A percentile compares a stretch with the other conserved stretches of the same genome.
phyloP scores from a whole-genome alignment of 2,329 filamentous ascomycete species.

The Scytalidium sp. region DNA sequence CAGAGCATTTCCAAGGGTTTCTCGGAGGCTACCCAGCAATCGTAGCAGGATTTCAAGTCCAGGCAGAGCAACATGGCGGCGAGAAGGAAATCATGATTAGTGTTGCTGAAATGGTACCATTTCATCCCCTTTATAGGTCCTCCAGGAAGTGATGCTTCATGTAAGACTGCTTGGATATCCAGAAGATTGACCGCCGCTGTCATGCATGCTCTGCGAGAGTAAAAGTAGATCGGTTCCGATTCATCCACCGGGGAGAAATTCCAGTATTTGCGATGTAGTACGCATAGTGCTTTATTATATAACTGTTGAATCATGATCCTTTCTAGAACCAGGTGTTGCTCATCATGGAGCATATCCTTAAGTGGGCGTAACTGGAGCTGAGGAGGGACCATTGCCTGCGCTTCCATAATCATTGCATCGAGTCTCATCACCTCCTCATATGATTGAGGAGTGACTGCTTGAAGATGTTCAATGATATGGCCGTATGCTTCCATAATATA shows the following conservation, averaged over 20 bases:
- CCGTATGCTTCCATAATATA: slow-evolving; percentile 46
- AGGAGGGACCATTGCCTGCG: slow-evolving; percentile 41
- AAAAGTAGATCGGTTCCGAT: slow-evolving; percentile 39
- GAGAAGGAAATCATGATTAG: slow-evolving; percentile 59
- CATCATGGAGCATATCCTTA: slow-evolving; percentile 45
- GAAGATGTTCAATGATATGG: slow-evolving; percentile 47
- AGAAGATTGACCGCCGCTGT: slow-evolving; percentile 46
- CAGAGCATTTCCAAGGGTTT: neutral
- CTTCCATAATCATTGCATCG: slow-evolving; percentile 42
- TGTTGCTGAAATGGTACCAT: slow-evolving; percentile 56
- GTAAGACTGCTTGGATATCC: slow-evolving; percentile 45
- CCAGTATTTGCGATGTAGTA: slow-evolving; percentile 55
- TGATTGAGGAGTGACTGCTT: slow-evolving; percentile 44
- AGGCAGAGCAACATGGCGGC: slow-evolving; percentile 60
- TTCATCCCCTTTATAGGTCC: slow-evolving; percentile 48
- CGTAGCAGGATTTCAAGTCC: slow-evolving; percentile 11
- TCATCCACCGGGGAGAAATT: slow-evolving; percentile 35
- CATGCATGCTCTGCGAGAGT: slow-evolving; percentile 50
- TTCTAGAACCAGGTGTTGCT: slow-evolving; percentile 45
- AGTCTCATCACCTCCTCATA: slow-evolving; percentile 49
- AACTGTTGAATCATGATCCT: slow-evolving; percentile 49
- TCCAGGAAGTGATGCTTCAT: slow-evolving; percentile 48
- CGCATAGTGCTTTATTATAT: slow-evolving; percentile 52
- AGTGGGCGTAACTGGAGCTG: slow-evolving; percentile 48
- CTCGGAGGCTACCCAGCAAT: slow-evolving; percentile 9